Evolutionary conservation across 2,329 filamentous ascomycete species (phyloP).

Genomic region (Xylariales sp.): DNA sequence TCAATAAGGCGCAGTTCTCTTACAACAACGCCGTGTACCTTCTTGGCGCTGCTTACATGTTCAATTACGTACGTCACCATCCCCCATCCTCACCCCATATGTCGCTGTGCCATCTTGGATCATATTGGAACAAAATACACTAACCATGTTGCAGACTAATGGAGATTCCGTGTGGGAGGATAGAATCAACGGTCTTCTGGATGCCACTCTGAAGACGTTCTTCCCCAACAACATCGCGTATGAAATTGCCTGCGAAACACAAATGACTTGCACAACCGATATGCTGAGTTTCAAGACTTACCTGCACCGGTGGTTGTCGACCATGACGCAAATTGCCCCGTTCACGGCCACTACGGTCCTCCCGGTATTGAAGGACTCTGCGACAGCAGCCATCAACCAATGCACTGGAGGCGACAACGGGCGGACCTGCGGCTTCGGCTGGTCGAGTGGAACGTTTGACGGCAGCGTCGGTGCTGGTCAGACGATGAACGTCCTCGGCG

Average conservation of each 20-base stretch:
- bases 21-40: conserved; percentile 50
- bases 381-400: conserved; percentile 31
- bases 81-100: background rate
- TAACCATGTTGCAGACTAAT: conserved; percentile 24
- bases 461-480: conserved; percentile 54
- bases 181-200: conserved; percentile 42
- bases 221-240: conserved; percentile 43
- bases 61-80: conserved; percentile 31
- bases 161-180: conserved; percentile 39
- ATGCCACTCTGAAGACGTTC: conserved; percentile 43
- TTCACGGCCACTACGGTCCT: conserved; percentile 29
- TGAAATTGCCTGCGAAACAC: conserved; percentile 49
- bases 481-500: conserved; percentile 54
- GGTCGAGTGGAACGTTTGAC: conserved; percentile 43
- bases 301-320: conserved; percentile 46
- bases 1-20: conserved; percentile 48
- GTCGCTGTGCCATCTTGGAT: background rate
- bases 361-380: conserved; percentile 31
- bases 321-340: conserved; percentile 35
- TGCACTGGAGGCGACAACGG: conserved; percentile 29
- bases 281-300: conserved; percentile 58
- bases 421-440: conserved; percentile 44
- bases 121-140: background rate
- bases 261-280: conserved; percentile 49
- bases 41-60: conserved; percentile 36